Base-by-base conservation (phyloP, 257 asterid species). In the Catharanthus roseus region DNA sequence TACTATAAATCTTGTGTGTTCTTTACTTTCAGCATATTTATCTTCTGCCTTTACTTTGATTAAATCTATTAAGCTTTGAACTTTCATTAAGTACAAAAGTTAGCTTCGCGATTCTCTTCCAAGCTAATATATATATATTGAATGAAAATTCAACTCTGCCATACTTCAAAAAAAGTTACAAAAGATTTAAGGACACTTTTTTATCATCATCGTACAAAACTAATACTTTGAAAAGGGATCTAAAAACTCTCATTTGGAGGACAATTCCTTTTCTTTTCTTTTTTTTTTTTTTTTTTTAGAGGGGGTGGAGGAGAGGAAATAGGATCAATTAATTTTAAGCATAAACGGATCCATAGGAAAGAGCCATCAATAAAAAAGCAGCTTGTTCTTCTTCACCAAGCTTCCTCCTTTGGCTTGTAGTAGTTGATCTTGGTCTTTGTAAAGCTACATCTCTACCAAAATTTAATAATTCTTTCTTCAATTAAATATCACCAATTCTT, bases 351-450 rank as follows among this genome's bases (percentile, higher is more conserved):
- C 97, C 95, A 83, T 91, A 89, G 0, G 99, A 91, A 31, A 93
- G 64, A 49, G 95, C 91, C 96, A 93, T 93, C 50, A 93, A 79
- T 18, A 93, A 89, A 63, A 85, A 81, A 0, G 97, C 99, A 15
- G 97, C 97, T 81, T 84, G 93, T 38, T 93, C 99, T 47, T 77
- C 99, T 66, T 93, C 99, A 1, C 96, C 96, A 68, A 88, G 56
- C 77, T 88, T 89, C 69, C 89, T 84, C 72, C 96, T 82, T 72
- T 88, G 80, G 19, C 77, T 71, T 5, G 47, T 75, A n/a, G 11
- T 56, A 21, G 34, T 72, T 11, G 96, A 91, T 86, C 98, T 83
- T 15, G 96, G 96, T 66, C 90, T 84, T 77, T 91, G 99, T 80
- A 86, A 55, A 0, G 85, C 82, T 7, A 86, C 92, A 54, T 93